Base-by-base conservation (phyloP, 192 early-diverging fungal species). In the Mortierella claussenii region DNA sequence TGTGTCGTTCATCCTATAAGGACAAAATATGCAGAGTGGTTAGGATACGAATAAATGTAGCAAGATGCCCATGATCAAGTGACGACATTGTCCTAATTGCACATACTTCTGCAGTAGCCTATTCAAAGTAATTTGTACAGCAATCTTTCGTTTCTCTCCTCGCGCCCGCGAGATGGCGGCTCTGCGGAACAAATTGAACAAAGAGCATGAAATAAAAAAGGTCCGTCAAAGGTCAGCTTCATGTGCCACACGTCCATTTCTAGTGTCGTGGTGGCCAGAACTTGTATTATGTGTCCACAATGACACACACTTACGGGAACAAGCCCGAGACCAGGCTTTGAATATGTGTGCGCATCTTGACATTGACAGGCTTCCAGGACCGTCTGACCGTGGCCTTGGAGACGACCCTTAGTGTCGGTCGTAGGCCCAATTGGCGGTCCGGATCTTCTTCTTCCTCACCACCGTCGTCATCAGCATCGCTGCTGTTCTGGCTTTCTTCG, bases 71-170 rank as follows among this genome's bases (percentile, higher is more conserved):
- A 10, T 40, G 7, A 40, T n/a, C n/a, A n/a, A n/a, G n/a, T n/a
- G n/a, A n/a, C n/a, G n/a, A n/a, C n/a, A n/a, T n/a, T n/a, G n/a
- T n/a, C n/a, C n/a, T 40, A 40, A 40, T 40, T 40, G 13, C 8
- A 26, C 73, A 0, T 66, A 76, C 73, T 67, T 61, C 57, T 76
- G 59, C 73, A 76, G 61, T 2, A 76, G 50, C 11, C 64, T 56
- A 28, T 60, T 66, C 45, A 76, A 43, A 21, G 43, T 43, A 17
- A 55, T 49, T 30, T 76, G 73, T 27, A 57, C 30, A 4, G 64
- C 64, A 56, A 76, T 76, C 59, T 76, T 61, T 36, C 64, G 42
- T 28, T 57, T 66, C 2, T 76, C 73, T 32, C 73, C 73, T 56
- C 64, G 46, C 3, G 56, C 52, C n/a, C 53, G 48, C 20, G 57